These are phyloP conservation scores for Limnanthes douglasii DNA, from an alignment of 345 rosid species.

Conservation along the genomic window DNA sequence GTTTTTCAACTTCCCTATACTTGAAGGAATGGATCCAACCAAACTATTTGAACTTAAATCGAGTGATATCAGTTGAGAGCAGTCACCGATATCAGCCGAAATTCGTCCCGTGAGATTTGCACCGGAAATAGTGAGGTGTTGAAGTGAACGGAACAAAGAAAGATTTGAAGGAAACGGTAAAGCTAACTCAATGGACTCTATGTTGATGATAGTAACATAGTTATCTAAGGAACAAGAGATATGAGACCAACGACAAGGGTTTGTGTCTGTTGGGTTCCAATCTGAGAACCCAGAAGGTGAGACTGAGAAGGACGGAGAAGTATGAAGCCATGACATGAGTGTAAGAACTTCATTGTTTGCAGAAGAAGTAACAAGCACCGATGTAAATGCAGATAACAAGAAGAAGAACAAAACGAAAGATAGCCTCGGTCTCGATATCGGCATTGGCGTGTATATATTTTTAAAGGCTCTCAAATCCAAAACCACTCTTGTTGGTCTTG, in stretches of 20 bases:
- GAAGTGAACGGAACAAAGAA: conserved; percentile 31
- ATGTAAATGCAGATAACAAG: conserved; percentile 11
- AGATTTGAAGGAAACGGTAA: conserved; percentile 45
- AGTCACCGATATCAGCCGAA: conserved; percentile 36
- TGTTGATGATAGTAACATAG: conserved; percentile 39
- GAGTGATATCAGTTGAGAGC: conserved; percentile 19
- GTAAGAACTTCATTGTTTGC: conserved; percentile 30
- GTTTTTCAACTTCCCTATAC: conserved; percentile 48
- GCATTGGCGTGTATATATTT: conserved; percentile 31
- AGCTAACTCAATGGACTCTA: conserved; percentile 39
- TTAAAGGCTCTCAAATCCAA: conserved; percentile 47
- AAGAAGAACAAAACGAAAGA: conserved; percentile 11
- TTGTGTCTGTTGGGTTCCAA: conserved; percentile 45
- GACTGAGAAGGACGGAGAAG: conserved; percentile 18
- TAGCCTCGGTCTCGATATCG: conserved; percentile 34
- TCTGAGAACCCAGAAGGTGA: conserved; percentile 24
- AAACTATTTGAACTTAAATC: conserved; percentile 62
- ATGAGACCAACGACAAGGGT: conserved; percentile 59
- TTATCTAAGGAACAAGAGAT: conserved; percentile 34
- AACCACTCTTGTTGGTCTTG: conserved; percentile 35
- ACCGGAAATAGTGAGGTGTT: conserved; percentile 36
- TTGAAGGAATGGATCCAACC: conserved; percentile 53
- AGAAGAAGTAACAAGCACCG: conserved; percentile 9
- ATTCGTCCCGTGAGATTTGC: conserved; percentile 56
- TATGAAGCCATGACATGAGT: conserved; percentile 39